These are phyloP conservation scores for Sungouiozyma ichnusensis DNA, from an alignment of 805 yeast species.

Conservation along the genomic window DNA sequence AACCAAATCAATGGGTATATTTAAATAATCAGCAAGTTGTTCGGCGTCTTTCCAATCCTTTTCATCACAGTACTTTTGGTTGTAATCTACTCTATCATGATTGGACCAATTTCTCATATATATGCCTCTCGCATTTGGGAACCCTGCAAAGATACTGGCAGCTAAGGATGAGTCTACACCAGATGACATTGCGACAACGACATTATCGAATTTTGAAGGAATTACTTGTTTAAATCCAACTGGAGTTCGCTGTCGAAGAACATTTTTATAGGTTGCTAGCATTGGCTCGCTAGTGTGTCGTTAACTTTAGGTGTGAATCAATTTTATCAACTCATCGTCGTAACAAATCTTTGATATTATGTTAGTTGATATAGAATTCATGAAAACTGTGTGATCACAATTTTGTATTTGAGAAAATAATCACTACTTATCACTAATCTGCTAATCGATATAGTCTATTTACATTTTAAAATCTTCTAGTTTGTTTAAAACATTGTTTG, in stretches of 20 bases:
- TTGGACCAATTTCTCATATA: constrained; percentile 89
- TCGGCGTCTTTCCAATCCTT: constrained; percentile 82
- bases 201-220: constrained; percentile 46
- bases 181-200: constrained; percentile 86
- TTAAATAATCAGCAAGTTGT: constrained; percentile 46
- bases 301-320: no score
- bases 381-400: no score
- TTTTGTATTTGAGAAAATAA: no score
- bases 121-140: constrained; percentile 60
- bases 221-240: constrained; percentile 1
- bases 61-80: constrained; percentile 56
- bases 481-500: constrained; percentile 51
- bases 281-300: background rate
- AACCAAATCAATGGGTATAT: constrained; percentile 63
- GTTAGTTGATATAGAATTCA: no score
- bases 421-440: no score
- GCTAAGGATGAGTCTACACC: constrained; percentile 93
- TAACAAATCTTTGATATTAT: no score
- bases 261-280: background rate
- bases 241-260: constrained; percentile 2
- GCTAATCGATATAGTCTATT: background rate
- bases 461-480: constrained; percentile 22
- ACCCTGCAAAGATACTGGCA: constrained; percentile 58
- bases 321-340: no score
- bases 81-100: constrained; percentile 26